phyloP scores from a whole-genome alignment of 2,329 filamentous ascomycete genomes.

The Esteya vermicola region DNA sequence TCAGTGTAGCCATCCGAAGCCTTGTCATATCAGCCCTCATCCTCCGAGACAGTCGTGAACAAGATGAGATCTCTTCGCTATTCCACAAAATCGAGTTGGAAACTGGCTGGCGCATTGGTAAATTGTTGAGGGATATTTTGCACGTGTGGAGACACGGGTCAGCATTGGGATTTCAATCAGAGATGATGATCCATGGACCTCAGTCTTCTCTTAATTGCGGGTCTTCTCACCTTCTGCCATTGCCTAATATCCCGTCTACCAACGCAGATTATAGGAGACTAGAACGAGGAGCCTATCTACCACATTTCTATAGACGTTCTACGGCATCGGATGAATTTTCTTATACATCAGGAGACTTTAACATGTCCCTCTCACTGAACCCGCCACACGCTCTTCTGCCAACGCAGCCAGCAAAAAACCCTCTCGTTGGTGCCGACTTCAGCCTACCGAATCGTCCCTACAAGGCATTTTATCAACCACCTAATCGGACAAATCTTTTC shows the following conservation, averaged over 20 bases:
- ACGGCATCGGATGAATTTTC: no score
- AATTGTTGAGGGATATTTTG: constrained; percentile 59
- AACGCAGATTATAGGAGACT: no score
- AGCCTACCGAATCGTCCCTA: constrained; percentile 68
- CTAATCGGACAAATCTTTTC: constrained; percentile 25
- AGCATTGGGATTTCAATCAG: background rate
- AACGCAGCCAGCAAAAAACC: constrained; percentile 37
- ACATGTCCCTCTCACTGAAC: no score
- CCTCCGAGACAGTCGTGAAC: constrained; percentile 53
- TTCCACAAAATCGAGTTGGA: constrained; percentile 61
- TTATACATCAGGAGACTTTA: no score
- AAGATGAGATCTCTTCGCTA: constrained; percentile 67
- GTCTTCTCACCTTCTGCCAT: no score
- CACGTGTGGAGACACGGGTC: constrained; percentile 61
- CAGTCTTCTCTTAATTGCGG: background rate
- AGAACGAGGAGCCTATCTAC: no score
- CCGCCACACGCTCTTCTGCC: no score
- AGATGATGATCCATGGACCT: constrained; percentile 15
- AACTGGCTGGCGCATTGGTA: constrained; percentile 65
- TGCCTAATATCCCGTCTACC: no score
- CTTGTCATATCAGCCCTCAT: constrained; percentile 65
- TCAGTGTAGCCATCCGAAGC: constrained; percentile 64
- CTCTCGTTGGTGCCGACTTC: constrained; percentile 59
- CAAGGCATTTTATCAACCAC: constrained; percentile 65
- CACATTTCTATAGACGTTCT: no score